Conservation (phyloP, 176 grass and related monocot genomes). For the Chrysopogon serrulatus region DNA sequence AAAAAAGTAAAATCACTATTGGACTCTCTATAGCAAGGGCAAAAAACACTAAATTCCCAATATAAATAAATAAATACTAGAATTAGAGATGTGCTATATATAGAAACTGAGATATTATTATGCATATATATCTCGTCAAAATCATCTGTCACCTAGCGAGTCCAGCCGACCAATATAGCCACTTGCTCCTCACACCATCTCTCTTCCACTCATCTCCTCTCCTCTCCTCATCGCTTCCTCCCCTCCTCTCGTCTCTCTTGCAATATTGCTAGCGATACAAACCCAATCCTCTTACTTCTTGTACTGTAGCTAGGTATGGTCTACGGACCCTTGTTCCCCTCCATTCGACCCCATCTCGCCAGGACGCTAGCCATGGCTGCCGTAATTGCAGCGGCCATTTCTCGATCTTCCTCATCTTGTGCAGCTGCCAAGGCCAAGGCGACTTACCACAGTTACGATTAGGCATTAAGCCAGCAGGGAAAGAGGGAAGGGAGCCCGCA, state of each 20-base stretch:
- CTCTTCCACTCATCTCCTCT: not conserved
- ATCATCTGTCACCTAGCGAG: not conserved
- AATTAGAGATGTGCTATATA: no score
- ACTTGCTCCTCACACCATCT: not conserved
- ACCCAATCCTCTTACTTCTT: not conserved
- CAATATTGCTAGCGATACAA: not conserved
- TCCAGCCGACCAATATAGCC: not conserved
- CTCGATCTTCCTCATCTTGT: no score
- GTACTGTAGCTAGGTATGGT: not conserved
- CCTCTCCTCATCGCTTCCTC: not conserved
- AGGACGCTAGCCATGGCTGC: not conserved
- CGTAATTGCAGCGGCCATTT: no score
- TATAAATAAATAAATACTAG: no score
- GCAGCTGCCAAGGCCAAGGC: no score
- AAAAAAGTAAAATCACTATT: no score
- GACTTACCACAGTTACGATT: no score
- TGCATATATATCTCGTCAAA: not conserved
- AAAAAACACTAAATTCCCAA: no score
- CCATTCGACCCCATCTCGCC: not conserved
- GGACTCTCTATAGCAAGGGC: no score
- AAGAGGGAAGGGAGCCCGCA: no score
- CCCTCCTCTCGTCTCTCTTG: not conserved
- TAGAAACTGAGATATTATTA: no score
- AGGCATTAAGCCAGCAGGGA: no score
- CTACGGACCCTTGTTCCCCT: not conserved